A percentile compares a stretch with the other conserved stretches of the same genome.
Evolutionary conservation across 306 rosid genomes (phyloP).

Genomic region (Erythrophleum fordii): DNA sequence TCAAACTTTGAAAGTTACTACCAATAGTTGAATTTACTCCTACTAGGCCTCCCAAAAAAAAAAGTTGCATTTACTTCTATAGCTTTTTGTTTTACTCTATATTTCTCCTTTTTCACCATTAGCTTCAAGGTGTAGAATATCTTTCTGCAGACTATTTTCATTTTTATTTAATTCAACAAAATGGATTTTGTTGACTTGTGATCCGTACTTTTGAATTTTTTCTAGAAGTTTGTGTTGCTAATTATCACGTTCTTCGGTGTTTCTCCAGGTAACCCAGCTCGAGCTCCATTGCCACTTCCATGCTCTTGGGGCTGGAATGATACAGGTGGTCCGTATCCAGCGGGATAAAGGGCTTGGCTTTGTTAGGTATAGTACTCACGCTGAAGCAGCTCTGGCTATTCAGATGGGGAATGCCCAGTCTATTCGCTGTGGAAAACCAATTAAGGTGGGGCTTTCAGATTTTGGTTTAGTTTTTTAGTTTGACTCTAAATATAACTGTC

Average conservation of each 20-base stretch:
- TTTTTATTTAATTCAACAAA: not conserved
- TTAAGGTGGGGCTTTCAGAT: conserved; percentile 65
- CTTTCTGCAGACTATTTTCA: not conserved
- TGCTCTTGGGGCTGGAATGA: conserved; percentile 87
- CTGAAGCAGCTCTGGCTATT: conserved; percentile 96
- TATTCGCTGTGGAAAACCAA: conserved; percentile 72
- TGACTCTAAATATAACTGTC: not conserved
- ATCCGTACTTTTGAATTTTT: conserved; percentile 16
- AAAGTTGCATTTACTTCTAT: not conserved
- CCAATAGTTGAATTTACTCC: no score
- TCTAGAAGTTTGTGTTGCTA: conserved; percentile 16
- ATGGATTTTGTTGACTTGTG: not conserved
- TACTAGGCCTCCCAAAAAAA: not conserved
- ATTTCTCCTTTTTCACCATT: not conserved
- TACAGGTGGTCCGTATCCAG: conserved; percentile 96
- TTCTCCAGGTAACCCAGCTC: conserved; percentile 72
- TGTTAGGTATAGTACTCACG: conserved; percentile 81
- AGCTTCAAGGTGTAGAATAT: not conserved
- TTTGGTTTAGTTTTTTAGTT: not conserved
- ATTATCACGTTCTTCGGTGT: conserved; percentile 18
- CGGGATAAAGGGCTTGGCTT: conserved; percentile 98
- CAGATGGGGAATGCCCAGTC: conserved; percentile 90
- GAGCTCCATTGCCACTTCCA: conserved; percentile 95
- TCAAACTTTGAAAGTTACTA: no score
- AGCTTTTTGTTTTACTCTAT: conserved; percentile 1